A percentile compares a stretch with the other conserved stretches of the same genome.
These are phyloP conservation scores for Lentithecium fluviatile DNA, from an alignment of 495 filamentous ascomycete genomes.

Conservation along the genomic window DNA sequence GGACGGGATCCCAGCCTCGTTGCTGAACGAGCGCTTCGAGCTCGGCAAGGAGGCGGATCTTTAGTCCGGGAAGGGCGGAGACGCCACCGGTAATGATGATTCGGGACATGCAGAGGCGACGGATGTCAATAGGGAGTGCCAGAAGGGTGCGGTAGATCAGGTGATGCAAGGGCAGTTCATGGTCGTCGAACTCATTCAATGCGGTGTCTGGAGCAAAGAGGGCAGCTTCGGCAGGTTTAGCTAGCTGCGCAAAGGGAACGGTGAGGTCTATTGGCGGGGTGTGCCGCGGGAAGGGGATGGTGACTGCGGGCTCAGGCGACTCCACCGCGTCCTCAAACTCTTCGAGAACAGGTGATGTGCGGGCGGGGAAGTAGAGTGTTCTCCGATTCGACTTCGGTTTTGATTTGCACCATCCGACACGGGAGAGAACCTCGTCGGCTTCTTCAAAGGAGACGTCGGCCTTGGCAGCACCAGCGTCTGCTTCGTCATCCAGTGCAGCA, in stretches of 20 bases:
- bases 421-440: constrained; percentile 70
- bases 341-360: constrained; percentile 40
- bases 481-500: constrained; percentile 34
- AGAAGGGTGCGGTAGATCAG: constrained; percentile 77
- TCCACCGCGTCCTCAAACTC: constrained; percentile 34
- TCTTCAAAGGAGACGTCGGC: constrained; percentile 63
- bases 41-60: constrained; percentile 74
- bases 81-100: constrained; percentile 86
- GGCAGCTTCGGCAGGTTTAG: constrained; percentile 70
- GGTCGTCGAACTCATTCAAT: constrained; percentile 69
- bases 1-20: constrained; percentile 74
- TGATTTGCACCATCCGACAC: constrained; percentile 70
- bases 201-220: constrained; percentile 62
- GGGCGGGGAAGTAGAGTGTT: constrained; percentile 30
- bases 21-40: constrained; percentile 60
- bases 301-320: constrained; percentile 39
- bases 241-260: constrained; percentile 65
- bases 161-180: constrained; percentile 72
- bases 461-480: constrained; percentile 22
- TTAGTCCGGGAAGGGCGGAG: constrained; percentile 76
- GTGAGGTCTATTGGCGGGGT: constrained; percentile 52
- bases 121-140: constrained; percentile 73
- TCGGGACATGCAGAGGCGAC: constrained; percentile 82
- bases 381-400: constrained; percentile 9
- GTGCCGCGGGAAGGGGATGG: constrained; percentile 52